Evolutionary conservation across 768 basidiomycete genomes (phyloP).

Genomic region (Lactarius akahatsu): DNA sequence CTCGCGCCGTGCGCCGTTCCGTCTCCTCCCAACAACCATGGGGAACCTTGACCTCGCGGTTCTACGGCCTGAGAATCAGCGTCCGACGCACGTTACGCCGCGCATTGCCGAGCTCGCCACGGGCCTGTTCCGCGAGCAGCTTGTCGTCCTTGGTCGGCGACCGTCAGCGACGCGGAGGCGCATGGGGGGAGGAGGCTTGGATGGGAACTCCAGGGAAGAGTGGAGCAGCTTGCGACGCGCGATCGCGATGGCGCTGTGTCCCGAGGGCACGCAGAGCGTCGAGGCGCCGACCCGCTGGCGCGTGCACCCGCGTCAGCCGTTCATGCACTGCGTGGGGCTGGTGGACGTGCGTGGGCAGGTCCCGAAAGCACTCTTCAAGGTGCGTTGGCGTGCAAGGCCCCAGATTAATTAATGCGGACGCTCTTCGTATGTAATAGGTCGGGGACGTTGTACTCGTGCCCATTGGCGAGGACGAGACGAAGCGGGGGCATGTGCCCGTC

Average conservation of each 20-base stretch:
- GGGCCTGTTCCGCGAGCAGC: constrained; percentile 52
- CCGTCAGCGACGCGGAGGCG: constrained; percentile 30
- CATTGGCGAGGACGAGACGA: constrained; percentile 37
- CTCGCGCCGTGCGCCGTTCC: constrained; percentile 15
- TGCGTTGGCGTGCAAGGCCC: constrained; percentile 26
- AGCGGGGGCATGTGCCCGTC: constrained; percentile 36
- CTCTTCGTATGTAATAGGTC: constrained; percentile 41
- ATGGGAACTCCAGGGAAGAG: not conserved
- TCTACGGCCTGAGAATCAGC: constrained; percentile 53
- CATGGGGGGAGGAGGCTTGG: not conserved
- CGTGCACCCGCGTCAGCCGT: constrained; percentile 21
- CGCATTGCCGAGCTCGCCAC: constrained; percentile 51
- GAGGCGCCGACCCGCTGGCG: constrained; percentile 19
- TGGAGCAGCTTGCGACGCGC: constrained; percentile 6
- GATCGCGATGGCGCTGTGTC: constrained; percentile 20
- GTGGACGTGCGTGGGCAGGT: constrained; percentile 10
- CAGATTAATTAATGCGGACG: not conserved
- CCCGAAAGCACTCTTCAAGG: constrained; percentile 16
- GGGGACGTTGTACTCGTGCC: constrained; percentile 63
- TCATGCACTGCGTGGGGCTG: constrained; percentile 18
- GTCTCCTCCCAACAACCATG: constrained; percentile 4
- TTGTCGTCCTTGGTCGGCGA: constrained; percentile 53
- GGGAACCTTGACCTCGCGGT: constrained; percentile 58
- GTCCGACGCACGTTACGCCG: constrained; percentile 61
- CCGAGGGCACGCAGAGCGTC: constrained; percentile 17